These are phyloP conservation scores for Lunasporangiospora selenospora DNA, from an alignment of 192 early-diverging fungal genomes.

Conservation along the genomic window DNA sequence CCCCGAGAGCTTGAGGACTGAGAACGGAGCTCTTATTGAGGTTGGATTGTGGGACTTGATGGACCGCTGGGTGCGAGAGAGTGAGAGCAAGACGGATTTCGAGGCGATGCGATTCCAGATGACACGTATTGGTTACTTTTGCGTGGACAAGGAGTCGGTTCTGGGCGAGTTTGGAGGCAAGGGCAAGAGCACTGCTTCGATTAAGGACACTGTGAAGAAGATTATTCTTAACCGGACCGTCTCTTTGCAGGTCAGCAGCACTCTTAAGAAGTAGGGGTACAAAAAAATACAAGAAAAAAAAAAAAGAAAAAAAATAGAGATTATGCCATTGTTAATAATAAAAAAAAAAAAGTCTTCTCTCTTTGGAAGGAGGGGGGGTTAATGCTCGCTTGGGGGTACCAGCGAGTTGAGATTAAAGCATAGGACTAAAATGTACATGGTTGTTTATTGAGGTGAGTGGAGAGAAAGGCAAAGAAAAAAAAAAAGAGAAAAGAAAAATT, in stretches of 20 bases:
- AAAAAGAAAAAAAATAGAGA: too few species aligned
- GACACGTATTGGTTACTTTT: slow-evolving; percentile 97
- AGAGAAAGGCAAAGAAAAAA: too few species aligned
- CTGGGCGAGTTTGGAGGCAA: slow-evolving; percentile 67
- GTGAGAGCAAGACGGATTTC: slow-evolving; percentile 62
- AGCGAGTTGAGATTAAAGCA: too few species aligned
- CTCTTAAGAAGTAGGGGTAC: slow-evolving; percentile 42
- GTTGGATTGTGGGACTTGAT: slow-evolving; percentile 80
- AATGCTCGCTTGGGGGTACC: too few species aligned
- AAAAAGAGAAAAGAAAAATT: too few species aligned
- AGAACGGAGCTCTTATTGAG: slow-evolving; percentile 80
- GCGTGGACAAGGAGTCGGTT: slow-evolving; percentile 90
- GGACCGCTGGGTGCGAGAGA: slow-evolving; percentile 59
- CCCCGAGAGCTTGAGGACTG: slow-evolving; percentile 71
- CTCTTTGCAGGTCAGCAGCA: slow-evolving; percentile 34
- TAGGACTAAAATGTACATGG: too few species aligned
- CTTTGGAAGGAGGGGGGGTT: too few species aligned
- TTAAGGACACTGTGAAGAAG: slow-evolving; percentile 40
- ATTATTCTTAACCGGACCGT: slow-evolving; percentile 38
- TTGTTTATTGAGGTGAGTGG: too few species aligned
- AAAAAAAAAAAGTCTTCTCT: too few species aligned
- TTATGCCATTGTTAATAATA: too few species aligned
- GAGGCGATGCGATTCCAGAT: slow-evolving; percentile 95
- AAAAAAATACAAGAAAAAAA: background rate
- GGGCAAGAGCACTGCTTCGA: slow-evolving; percentile 42